Evolutionary conservation across 2,329 filamentous ascomycete species (phyloP).

Genomic region (Rosellinia necatrix): DNA sequence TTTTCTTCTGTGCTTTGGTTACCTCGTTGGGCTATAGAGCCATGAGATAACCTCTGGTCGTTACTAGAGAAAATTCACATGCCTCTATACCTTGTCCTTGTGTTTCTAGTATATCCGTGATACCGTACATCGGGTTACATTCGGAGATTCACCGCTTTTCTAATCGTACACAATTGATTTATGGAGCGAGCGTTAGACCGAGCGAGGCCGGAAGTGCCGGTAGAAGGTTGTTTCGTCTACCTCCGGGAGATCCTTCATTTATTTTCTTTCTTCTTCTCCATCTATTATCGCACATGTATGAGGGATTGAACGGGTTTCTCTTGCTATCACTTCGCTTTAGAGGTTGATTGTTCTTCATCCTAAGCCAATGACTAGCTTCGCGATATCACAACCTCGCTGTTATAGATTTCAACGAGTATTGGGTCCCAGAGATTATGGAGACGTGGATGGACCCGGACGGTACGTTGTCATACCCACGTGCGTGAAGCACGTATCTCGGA

Average conservation of each 20-base stretch:
- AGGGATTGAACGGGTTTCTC: neutral
- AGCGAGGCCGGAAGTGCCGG: neutral
- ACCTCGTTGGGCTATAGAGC: too few relatives aligned
- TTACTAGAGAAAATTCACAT: too few relatives aligned
- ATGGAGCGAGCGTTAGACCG: neutral
- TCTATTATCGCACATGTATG: neutral
- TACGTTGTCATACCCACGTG: neutral
- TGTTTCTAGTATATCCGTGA: neutral
- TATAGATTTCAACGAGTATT: neutral
- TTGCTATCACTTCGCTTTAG: neutral
- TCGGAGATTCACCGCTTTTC: slow-evolving; percentile 10
- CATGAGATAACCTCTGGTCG: too few relatives aligned
- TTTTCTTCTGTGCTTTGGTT: too few relatives aligned
- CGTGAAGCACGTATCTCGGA: neutral
- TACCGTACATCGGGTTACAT: neutral
- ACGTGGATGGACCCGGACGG: neutral
- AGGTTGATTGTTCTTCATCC: neutral
- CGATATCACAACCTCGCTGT: neutral
- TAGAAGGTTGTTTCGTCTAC: neutral
- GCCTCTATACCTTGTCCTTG: neutral
- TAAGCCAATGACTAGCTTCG: neutral
- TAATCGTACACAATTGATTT: neutral
- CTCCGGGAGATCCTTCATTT: neutral
- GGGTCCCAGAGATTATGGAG: neutral
- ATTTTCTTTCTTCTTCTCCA: too few relatives aligned